phyloP scores from a whole-genome alignment of 2,329 filamentous ascomycete species.

The Fusarium incarnatum region DNA sequence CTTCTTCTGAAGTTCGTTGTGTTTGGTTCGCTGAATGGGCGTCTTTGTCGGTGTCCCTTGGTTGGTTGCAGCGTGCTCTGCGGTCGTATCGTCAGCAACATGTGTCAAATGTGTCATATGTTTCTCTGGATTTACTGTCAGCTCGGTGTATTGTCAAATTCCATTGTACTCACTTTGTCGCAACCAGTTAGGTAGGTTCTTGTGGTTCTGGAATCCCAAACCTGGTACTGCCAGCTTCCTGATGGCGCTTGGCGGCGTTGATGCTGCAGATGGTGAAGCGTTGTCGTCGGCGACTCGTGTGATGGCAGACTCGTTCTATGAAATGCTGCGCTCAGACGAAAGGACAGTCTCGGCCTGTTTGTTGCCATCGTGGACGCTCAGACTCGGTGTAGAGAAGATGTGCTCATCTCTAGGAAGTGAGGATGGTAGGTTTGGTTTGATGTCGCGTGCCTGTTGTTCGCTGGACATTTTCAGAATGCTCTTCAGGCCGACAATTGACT shows the following conservation, averaged over 20 bases:
- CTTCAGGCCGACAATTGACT: conserved; percentile 32
- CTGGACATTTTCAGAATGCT: conserved; percentile 36
- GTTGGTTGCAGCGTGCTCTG: conserved; percentile 12
- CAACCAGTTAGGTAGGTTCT: conserved; percentile 19
- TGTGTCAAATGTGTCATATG: conserved; percentile 8
- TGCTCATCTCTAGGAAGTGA: conserved; percentile 12
- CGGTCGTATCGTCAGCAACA: background rate
- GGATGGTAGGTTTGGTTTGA: background rate
- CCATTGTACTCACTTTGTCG: conserved; percentile 28
- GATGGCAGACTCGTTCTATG: conserved; percentile 10
- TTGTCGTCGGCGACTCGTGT: background rate
- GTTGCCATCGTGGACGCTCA: conserved; percentile 31
- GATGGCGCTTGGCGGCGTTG: background rate
- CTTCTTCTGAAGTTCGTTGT: background rate
- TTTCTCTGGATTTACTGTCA: conserved; percentile 28
- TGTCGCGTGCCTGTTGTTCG: background rate
- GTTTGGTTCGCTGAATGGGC: background rate
- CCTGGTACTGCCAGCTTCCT: conserved; percentile 9
- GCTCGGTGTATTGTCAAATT: background rate
- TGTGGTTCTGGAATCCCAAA: conserved; percentile 7
- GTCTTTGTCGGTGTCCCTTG: conserved; percentile 25
- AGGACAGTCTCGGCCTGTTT: conserved; percentile 22
- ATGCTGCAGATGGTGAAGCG: background rate
- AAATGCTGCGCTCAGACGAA: conserved; percentile 11
- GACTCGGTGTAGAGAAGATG: conserved; percentile 24